Conservation (phyloP, 768 basidiomycete species). For the Suillus spraguei region DNA sequence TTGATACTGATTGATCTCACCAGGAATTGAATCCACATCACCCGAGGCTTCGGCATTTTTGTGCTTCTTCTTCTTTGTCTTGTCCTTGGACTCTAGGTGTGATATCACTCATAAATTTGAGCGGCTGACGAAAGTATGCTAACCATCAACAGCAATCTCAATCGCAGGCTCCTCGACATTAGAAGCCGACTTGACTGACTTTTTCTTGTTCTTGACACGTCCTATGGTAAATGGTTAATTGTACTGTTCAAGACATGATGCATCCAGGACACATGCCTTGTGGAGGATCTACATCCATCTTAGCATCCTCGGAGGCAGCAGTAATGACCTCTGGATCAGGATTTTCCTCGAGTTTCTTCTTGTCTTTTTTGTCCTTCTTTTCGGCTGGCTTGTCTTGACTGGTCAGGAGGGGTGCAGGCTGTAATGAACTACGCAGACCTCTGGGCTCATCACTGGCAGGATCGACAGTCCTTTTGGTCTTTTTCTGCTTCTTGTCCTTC, state of each 20-base stretch:
- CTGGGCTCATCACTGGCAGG: constrained; percentile 20
- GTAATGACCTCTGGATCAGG: constrained; percentile 31
- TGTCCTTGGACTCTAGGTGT: constrained; percentile 10
- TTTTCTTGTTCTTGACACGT: constrained; percentile 20
- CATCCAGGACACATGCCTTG: constrained; percentile 14
- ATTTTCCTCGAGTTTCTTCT: constrained; percentile 42
- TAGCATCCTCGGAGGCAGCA: constrained; percentile 21
- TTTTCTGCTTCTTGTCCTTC: constrained; percentile 31
- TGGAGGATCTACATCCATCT: constrained; percentile 14
- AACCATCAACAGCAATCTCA: constrained; percentile 7
- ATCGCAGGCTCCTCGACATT: neutral
- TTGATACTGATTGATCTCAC: neutral
- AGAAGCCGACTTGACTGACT: neutral
- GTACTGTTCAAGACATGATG: constrained; percentile 13
- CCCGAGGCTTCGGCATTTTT: neutral
- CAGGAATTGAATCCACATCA: neutral
- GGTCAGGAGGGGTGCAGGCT: constrained; percentile 13
- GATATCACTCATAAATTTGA: neutral
- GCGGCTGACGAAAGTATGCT: neutral
- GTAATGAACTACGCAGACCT: constrained; percentile 21
- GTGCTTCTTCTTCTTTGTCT: constrained; percentile 26
- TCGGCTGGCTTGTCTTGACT: constrained; percentile 16
- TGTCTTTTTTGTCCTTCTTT: constrained; percentile 43
- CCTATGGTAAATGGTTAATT: constrained; percentile 6
- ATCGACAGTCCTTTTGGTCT: constrained; percentile 17